Evolutionary conservation across 352 stramenopile genomes (phyloP), one percentile per base, ranked within the genome.

Genomic region (Pythium oligandrum): DNA sequence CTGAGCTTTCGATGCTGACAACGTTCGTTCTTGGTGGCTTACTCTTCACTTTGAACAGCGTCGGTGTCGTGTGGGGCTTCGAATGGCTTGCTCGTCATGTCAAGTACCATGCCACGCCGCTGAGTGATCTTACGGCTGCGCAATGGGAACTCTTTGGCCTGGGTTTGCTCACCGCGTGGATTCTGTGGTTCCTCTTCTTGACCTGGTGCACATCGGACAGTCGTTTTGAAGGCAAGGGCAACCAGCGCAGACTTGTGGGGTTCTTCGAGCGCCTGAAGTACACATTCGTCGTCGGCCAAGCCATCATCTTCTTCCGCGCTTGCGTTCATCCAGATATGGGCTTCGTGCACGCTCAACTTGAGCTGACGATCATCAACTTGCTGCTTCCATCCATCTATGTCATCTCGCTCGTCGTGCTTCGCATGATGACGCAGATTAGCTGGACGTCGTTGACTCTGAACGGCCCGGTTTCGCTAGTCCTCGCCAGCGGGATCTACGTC

Each of bases 311-410:
- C 47, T 59, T 83, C 33, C 74, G 83, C 34, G 83, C 83, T 3
- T 91, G 79, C 40, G 42, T 94, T 32, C 83, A 92, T 60, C 83
- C 83, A 8, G 68, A 73, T 42, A 94, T 94, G 83, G 83, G 83
- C 1, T 94, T 94, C 44, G 83, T 94, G 31, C 83, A 94, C 47
- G 83, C 83, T 12, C 83, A 94, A 53, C 71, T 94, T 10, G 83
- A 94, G 63, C 77, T 94, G 35, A 94, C 83, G 6, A 94, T 94
- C 53, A 92, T 94, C 69, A 94, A 94, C 58, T 57, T 94, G 48
- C 63, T 94, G 36, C 65, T 94, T 17, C 83, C 83, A 34, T 88
- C 83, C 10, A 90, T 94, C 59, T 94, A 94, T 58, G 83, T 94
- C 7, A 70, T 94, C 10, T 90, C 81, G 44, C 73, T 94, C 17